A percentile compares a stretch with the other conserved stretches of the same genome.
phyloP scores from a whole-genome alignment of 768 basidiomycete species.

The Hygrophorus russula region DNA sequence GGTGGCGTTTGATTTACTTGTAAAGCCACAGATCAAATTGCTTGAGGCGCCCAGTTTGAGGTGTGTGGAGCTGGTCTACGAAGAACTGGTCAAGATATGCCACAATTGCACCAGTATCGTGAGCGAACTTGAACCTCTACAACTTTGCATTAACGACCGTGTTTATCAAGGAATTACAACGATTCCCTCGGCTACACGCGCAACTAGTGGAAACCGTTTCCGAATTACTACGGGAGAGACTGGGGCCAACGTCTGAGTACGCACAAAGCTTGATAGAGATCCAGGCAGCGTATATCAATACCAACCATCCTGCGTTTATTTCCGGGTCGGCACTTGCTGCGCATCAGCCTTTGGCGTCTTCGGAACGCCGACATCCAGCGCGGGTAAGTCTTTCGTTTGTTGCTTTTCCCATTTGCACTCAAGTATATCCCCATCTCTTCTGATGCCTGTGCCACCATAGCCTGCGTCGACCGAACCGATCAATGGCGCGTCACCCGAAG shows the following conservation, averaged over 20 bases:
- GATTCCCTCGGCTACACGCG: slow-evolving; percentile 88
- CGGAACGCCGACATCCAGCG: slow-evolving; percentile 33
- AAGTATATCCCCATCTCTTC: slow-evolving; percentile 8
- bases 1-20: slow-evolving; percentile 90
- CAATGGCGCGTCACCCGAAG: slow-evolving; percentile 43
- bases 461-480: slow-evolving; percentile 53
- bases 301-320: slow-evolving; percentile 94
- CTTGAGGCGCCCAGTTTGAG: slow-evolving; percentile 89
- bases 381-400: slow-evolving; percentile 32
- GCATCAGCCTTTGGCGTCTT: slow-evolving; percentile 31
- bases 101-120: slow-evolving; percentile 94
- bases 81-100: slow-evolving; percentile 98
- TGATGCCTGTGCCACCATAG: slow-evolving; percentile 23
- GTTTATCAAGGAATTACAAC: slow-evolving; percentile 69
- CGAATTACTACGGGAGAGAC: slow-evolving; percentile 85
- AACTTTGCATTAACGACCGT: background rate
- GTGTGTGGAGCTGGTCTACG: slow-evolving; percentile 97
- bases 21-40: slow-evolving; percentile 97
- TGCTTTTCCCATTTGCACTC: slow-evolving; percentile 1
- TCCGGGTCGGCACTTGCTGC: slow-evolving; percentile 60
- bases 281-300: slow-evolving; percentile 98
- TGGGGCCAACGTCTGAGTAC: slow-evolving; percentile 96
- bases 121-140: slow-evolving; percentile 15
- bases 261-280: slow-evolving; percentile 92
- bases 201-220: slow-evolving; percentile 96